Base-by-base conservation (phyloP, 176 grass and related monocot genomes). In the Eleusine indica region DNA sequence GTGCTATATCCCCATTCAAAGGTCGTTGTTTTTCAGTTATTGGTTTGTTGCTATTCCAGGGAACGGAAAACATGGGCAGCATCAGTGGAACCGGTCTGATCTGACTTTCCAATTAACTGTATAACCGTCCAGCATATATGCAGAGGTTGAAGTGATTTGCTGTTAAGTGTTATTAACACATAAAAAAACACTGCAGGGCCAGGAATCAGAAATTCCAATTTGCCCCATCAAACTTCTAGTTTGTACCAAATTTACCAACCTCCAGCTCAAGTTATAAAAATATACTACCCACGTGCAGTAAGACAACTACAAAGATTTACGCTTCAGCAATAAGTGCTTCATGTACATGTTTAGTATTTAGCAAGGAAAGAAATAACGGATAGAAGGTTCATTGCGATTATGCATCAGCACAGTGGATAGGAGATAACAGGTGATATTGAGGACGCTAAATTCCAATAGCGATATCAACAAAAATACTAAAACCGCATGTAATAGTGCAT, bases 221-320 rank as follows among this genome's bases (percentile, higher is more conserved):
- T 83, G 41, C 68, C 28, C 52, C 52, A 0, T 52, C 32, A 66
- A 29, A 79, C 19, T 28, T 51, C n/a, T 75, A 56, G 32, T 80
- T 18, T 61, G 37, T 73, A 0, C 82, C 60, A 29, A 13, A 68
- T 48, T 69, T 5, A 43, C 66, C 53, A 58, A 64, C 7, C 11
- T 68, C 16, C 41, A 68, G 15, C 43, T 71, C 6, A 74, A 67
- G 67, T 29, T 16, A 4, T 60, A 29, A 86, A 60, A 8, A 72
- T 66, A 68, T 42, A 82, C 14, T 16, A 69, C 22, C 8, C 4
- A 15, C 49, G 70, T 64, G 32, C 22, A 35, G 21, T 64, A 22
- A 52, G 7, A 63, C 63, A n/a, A 53, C 51, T 19, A 37, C n/a
- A 78, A 66, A 18, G 28, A 56, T 38, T 80, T 52, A 69, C 28